Evolutionary conservation across 2,329 filamentous ascomycete species (phyloP), one percentile per base, ranked within the genome.

Genomic region (Arthrobotrys pseudoclavata): DNA sequence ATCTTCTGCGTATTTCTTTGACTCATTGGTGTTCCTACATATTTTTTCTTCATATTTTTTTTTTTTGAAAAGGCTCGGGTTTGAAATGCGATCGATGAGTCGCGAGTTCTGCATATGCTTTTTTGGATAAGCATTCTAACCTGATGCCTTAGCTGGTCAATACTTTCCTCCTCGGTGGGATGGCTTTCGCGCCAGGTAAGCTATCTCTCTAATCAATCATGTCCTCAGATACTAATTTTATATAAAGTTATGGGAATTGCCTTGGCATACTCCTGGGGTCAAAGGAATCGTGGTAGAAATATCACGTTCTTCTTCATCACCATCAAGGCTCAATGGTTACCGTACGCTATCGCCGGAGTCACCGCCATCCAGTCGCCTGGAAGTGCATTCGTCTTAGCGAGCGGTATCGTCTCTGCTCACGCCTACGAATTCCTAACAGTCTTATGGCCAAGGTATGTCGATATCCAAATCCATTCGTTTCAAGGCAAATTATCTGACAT

Each of bases 401-500:
- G 89, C 37, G 96, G 96, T n/a, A 86, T 99, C 10, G 80, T 97
- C 50, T 92, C 94, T 12, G 94, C 94, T 3, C 96, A 99, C 83
- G 82, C 96, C 20, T 97, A 93, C 84, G 92, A 98, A 83, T 99
- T 98, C 82, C 84, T 97, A 61, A 93, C 92, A 1, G 89, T 92
- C 60, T 87, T 97, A 48, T 98, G 94, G 87, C 96, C 96, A 4
- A 89, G 70, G 47, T 75, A 68, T 20, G 47, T 45, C 1, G 20
- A 34, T 6, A 5, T 15, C n/a, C 2, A 53, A 55, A 34, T 9
- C 31, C n/a, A 3, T 7, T 42, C 13, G 22, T 1, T 42, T 18
- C 24, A 4, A 13, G 22, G 15, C 13, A 20, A 53, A 53, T 13
- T 20, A 20, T 37, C 48, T 68, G 57, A 68, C 15, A 42, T 57